Evolutionary conservation across 192 early-diverging fungal genomes (phyloP).

Genomic region (Phycomyces blakesleeanus): DNA sequence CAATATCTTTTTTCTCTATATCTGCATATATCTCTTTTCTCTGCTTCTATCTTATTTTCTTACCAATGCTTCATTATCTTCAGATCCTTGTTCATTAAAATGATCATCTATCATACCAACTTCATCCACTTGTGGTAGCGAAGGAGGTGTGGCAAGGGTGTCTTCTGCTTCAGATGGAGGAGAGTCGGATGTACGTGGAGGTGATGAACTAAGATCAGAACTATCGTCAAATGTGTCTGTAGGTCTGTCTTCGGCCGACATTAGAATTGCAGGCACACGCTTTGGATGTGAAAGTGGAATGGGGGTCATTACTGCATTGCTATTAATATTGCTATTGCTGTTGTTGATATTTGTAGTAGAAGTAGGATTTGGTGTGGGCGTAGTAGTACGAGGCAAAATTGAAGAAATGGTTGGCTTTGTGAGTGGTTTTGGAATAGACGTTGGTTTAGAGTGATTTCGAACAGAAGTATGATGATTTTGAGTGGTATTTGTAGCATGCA

Average conservation of each 20-base stretch:
- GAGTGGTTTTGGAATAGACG: no score
- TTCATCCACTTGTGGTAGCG: conserved; percentile 34
- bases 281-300: conserved; percentile 4
- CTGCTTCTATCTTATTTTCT: conserved; percentile 1
- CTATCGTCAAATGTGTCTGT: neutral
- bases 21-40: neutral
- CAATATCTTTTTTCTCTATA: no score
- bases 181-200: neutral
- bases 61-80: conserved; percentile 30
- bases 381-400: neutral
- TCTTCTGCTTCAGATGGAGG: neutral
- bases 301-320: neutral
- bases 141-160: conserved; percentile 6
- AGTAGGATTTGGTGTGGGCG: neutral
- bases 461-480: neutral
- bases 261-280: neutral
- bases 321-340: no score
- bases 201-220: neutral
- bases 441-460: neutral
- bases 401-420: no score
- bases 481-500: conserved; percentile 8
- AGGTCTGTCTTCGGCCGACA: neutral
- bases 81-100: conserved; percentile 22
- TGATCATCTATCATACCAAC: conserved; percentile 35
- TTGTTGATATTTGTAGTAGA: no score